Percentiles rank a stretch among this genome's conserved stretches.
Conservation (phyloP, 2,329 filamentous ascomycete genomes). For the Magnaporthales sp. region DNA sequence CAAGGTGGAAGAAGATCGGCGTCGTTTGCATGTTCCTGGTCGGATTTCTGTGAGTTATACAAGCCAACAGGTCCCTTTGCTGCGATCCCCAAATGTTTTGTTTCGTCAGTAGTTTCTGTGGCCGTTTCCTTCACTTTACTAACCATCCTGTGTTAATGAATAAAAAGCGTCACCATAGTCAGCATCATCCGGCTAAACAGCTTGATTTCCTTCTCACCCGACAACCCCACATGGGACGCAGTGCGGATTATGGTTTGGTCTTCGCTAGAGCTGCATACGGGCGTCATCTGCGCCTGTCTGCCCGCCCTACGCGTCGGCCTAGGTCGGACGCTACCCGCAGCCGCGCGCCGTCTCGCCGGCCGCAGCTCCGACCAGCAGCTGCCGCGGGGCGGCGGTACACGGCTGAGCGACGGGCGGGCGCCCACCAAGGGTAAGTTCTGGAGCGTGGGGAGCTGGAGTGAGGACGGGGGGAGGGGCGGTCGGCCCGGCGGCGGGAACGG, state of each 20-base stretch:
- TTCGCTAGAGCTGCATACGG: constrained; percentile 20
- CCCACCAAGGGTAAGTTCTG: no score
- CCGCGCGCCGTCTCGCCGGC: no score
- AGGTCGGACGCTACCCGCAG: no score
- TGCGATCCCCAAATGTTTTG: no score
- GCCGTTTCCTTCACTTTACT: no score
- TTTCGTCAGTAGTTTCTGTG: no score
- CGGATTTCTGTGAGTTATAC: not conserved
- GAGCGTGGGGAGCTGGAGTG: no score
- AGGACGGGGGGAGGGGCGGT: no score
- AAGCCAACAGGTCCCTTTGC: not conserved
- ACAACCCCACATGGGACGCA: constrained; percentile 18
- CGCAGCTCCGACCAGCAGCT: no score
- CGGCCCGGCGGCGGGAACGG: no score
- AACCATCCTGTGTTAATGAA: not conserved
- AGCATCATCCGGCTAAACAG: not conserved
- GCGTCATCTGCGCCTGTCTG: constrained; percentile 21
- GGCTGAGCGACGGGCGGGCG: no score
- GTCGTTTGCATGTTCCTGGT: not conserved
- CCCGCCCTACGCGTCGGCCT: constrained; percentile 12
- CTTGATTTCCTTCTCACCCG: constrained; percentile 2
- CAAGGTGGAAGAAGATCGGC: not conserved
- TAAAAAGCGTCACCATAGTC: not conserved
- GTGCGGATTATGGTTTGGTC: constrained; percentile 19
- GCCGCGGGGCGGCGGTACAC: no score